Conservation (phyloP, 2,329 filamentous ascomycete genomes). For the Apiospora marii region DNA sequence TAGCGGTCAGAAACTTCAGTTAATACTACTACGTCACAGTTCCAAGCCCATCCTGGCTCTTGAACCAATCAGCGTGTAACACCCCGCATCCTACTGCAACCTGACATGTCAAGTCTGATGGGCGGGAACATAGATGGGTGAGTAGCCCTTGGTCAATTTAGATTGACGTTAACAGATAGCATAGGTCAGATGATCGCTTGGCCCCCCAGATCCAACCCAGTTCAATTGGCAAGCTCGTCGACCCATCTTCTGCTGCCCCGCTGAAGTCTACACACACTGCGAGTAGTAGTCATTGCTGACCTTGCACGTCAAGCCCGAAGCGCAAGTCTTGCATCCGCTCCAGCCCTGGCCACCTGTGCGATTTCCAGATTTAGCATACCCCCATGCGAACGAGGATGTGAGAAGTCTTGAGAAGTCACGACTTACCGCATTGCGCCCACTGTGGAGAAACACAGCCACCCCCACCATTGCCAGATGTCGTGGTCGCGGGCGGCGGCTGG, state of each 20-base stretch:
- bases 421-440: conserved; percentile 18
- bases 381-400: neutral
- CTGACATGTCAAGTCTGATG: too few relatives aligned
- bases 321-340: conserved; percentile 38
- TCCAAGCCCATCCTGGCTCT: neutral
- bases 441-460: conserved; percentile 12
- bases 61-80: neutral
- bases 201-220: too few relatives aligned
- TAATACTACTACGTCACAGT: conserved; percentile 11
- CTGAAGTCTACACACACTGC: conserved; percentile 33
- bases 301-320: conserved; percentile 43
- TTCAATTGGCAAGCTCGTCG: neutral
- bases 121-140: neutral
- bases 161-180: neutral
- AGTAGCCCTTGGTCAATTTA: neutral
- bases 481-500: conserved; percentile 15
- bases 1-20: neutral
- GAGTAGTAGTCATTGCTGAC: conserved; percentile 43
- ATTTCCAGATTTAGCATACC: neutral
- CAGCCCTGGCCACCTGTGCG: conserved; percentile 5
- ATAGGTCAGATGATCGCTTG: neutral
- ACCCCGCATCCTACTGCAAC: neutral
- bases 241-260: neutral
- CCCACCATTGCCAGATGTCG: neutral
- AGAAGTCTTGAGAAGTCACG: neutral